Evolutionary conservation across 305 asterid species (phyloP).

Genomic region (Caryopteris hybrid): DNA sequence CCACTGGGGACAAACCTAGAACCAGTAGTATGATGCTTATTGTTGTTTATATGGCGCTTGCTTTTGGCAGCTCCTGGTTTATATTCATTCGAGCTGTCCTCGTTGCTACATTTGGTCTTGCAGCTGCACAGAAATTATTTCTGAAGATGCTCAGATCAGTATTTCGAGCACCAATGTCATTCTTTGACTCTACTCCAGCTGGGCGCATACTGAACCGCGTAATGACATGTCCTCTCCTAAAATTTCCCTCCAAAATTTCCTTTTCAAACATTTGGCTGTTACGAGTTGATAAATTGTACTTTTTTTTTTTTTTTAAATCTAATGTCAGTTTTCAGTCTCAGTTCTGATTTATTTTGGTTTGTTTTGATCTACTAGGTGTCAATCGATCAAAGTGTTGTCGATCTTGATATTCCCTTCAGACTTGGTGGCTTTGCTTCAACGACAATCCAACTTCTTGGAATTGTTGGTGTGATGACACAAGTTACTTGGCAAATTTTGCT

Average conservation of each 20-base stretch:
- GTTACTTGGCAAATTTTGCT: slow-evolving; percentile 98
- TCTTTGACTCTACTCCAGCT: slow-evolving; percentile 98
- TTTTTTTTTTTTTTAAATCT: background rate
- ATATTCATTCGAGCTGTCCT: slow-evolving; percentile 89
- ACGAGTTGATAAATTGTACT: background rate
- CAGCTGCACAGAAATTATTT: slow-evolving; percentile 93
- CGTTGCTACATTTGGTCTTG: slow-evolving; percentile 97
- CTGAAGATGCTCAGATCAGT: slow-evolving; percentile 75
- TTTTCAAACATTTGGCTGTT: background rate
- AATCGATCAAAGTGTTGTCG: slow-evolving; percentile 95
- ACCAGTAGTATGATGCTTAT: slow-evolving; percentile 77
- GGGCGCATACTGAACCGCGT: slow-evolving; percentile 98
- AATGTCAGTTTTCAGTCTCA: background rate
- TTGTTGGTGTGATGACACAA: slow-evolving; percentile 93
- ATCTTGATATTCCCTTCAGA: slow-evolving; percentile 99
- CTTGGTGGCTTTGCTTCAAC: slow-evolving; percentile 99
- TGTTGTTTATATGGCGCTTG: slow-evolving; percentile 90
- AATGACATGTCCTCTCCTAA: slow-evolving; percentile 26
- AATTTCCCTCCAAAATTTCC: background rate
- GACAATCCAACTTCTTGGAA: slow-evolving; percentile 94
- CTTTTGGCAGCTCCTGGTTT: slow-evolving; percentile 96
- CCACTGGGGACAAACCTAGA: slow-evolving; percentile 66
- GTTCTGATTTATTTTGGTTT: slow-evolving; percentile 21
- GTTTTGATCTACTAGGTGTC: slow-evolving; percentile 68
- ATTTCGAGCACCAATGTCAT: slow-evolving; percentile 95